Evolutionary conservation across 164 flowering plant genomes (phyloP), one percentile per base, ranked within the genome.

Genomic region (Euptelea pleiosperma): DNA sequence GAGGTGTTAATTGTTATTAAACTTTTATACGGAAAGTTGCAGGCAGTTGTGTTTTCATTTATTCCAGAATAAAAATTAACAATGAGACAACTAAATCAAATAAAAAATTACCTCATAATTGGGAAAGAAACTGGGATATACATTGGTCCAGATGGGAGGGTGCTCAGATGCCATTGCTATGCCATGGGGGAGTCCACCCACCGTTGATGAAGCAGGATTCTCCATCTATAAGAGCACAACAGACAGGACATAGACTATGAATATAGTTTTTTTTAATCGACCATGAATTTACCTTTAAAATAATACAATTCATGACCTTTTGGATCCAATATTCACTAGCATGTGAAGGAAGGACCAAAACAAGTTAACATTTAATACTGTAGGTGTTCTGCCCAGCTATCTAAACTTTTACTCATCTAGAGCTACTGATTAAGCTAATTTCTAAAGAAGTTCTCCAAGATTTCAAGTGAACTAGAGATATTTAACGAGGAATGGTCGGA

Each of bases 71-170:
- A 33, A 1, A 45, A 63, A 52, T 14, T 48, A 56, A 36, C 12
- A 40, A 3, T 5, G 22, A 35, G 31, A 6, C 2, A 39, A 6
- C 21, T 30, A 5, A 42, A 24, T 16, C 2, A 11, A 29, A 9
- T 18, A 8, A 15, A 12, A 39, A 44, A 60, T 57, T 70, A 82
- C 86, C 85, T 70, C 73, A 29, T 55, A 52, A 53, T 57, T 59
- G 48, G 79, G 78, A 61, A 76, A 61, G 75, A 70, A 68, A 68
- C 56, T 57, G 47, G 77, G 68, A 69, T 66, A 73, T 12, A 54
- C 45, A 60, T 74, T 65, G 55, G 52, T 50, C 82, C 77, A 66
- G 46, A 24, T 35, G 8, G 77, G 58, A 57, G 74, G 54, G 61
- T 63, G 65, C 47, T 73, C 70, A 28, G 75, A 44, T 48, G 64